Evolutionary conservation across 495 filamentous ascomycete genomes (phyloP), one percentile per base, ranked within the genome.

Genomic region (Arthonia radiata): DNA sequence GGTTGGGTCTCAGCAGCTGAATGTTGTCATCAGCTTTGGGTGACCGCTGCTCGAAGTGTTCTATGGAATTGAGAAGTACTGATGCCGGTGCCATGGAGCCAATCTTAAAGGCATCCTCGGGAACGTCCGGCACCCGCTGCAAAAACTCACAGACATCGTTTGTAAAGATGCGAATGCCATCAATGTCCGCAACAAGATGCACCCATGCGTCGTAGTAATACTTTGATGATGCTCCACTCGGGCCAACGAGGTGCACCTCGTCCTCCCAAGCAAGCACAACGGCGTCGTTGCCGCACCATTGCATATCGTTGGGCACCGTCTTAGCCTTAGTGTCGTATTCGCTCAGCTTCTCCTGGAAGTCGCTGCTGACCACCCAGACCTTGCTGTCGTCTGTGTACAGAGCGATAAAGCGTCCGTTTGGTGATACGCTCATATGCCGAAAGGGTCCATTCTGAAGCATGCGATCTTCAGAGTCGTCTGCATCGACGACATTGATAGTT

Each of bases 11-110:
- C 35, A 97, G 94, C 5, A 92, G 58, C 39, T 91, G 82, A 25
- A 97, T 92, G 38, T 92, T 79, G 37, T 94, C 86, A 40, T 97
- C 89, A 4, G 86, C 89, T 46, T 91, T 97, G 3, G 86, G 81
- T 1, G 83, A 93, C 38, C 83, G 74, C 39, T 77, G 76, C 34
- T 94, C 83, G 8, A 94, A 54, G 36, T 91, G 75, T 28, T 83
- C 74, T 4, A 86, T 69, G 1, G 86, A 89, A 50, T 97, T 86
- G 1, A 97, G 57, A 2, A 97, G 56, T 6, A 93, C 73, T 2
- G 89, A 81, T 11, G 86, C 76, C 6, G 89, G 69, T 1, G 75
- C 78, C 13, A 72, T 72, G 16, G 82, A 83, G 0, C 81, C 83
- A 24, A 83, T 61, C 16, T 71, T 61, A 42, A 93, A 93, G 9